phyloP scores from a whole-genome alignment of 768 basidiomycete genomes.

The Collybia sp. region DNA sequence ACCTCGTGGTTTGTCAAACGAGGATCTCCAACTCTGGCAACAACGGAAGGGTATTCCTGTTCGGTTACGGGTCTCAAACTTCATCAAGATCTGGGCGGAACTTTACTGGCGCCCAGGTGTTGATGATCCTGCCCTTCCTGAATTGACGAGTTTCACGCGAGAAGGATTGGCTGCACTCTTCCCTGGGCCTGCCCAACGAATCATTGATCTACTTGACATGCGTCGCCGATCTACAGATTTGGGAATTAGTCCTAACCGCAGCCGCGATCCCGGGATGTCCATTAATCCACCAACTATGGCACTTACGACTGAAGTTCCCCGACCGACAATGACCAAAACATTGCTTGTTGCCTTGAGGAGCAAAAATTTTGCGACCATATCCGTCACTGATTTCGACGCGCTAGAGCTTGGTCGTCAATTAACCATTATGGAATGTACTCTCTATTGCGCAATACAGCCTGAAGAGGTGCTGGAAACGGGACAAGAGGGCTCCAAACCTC shows the following conservation, averaged over 20 bases:
- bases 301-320: constrained; percentile 65
- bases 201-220: constrained; percentile 60
- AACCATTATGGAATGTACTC: constrained; percentile 86
- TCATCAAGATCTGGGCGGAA: constrained; percentile 94
- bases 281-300: constrained; percentile 52
- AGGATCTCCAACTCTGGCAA: constrained; percentile 72
- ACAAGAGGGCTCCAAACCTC: constrained; percentile 59
- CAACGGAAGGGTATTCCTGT: constrained; percentile 87
- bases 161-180: constrained; percentile 61
- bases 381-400: constrained; percentile 88
- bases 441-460: constrained; percentile 83
- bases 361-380: constrained; percentile 56
- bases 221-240: constrained; percentile 45
- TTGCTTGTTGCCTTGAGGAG: constrained; percentile 64
- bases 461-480: constrained; percentile 88
- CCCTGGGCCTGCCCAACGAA: constrained; percentile 65
- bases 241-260: constrained; percentile 55
- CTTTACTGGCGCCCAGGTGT: constrained; percentile 77
- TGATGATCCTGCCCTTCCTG: constrained; percentile 62
- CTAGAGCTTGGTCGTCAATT: constrained; percentile 91
- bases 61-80: constrained; percentile 85
- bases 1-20: constrained; percentile 48
- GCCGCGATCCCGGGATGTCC: constrained; percentile 72
- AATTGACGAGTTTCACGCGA: constrained; percentile 55
- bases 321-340: constrained; percentile 81